Evolutionary conservation across 1,284 basidiomycete genomes (phyloP).

Genomic region (Chalciporus sp.): DNA sequence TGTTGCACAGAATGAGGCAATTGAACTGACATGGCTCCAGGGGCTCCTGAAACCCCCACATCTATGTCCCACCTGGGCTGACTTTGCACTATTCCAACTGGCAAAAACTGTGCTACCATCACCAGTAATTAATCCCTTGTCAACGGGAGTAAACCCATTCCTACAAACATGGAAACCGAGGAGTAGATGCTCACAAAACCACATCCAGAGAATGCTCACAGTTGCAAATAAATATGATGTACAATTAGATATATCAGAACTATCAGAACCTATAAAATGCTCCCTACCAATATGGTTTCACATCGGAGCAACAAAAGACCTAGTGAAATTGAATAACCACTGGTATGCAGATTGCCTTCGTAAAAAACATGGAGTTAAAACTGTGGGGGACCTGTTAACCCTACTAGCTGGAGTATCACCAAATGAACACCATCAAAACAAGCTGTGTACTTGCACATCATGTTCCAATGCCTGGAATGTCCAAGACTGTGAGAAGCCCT

Average conservation of each 20-base stretch:
- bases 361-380: not conserved
- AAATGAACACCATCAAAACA: not conserved
- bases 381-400: not conserved
- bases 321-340: not conserved
- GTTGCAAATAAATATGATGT: too few species aligned
- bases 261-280: too few species aligned
- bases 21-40: too few species aligned
- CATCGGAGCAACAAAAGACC: not conserved
- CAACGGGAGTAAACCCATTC: not conserved
- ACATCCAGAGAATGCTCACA: too few species aligned
- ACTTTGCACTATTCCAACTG: too few species aligned
- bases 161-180: not conserved
- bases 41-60: too few species aligned
- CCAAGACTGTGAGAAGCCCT: not conserved
- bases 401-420: not conserved
- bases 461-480: not conserved
- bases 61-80: too few species aligned
- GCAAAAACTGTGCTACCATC: too few species aligned
- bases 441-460: not conserved
- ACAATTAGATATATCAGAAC: too few species aligned
- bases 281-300: slow-evolving; percentile 8
- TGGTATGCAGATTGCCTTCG: not conserved
- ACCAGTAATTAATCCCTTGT: too few species aligned
- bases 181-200: not conserved
- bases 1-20: too few species aligned